Base-by-base conservation (phyloP, 139 green algal species). In the Diplosphaera chodatii region DNA sequence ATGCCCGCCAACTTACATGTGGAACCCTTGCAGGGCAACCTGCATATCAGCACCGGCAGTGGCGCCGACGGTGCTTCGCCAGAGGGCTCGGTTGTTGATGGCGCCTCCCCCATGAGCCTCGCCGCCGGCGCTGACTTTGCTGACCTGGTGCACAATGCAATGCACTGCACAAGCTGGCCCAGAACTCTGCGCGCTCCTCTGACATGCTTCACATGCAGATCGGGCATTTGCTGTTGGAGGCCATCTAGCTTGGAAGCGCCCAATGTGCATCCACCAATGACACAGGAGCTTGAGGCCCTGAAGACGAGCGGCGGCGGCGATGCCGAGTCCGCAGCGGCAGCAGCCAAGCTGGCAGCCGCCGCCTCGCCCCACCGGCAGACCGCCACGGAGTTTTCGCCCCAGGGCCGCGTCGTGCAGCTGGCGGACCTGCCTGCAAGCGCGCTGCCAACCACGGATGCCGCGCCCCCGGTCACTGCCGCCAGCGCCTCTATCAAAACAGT, bases 271-370 rank as follows among this genome's bases (percentile, higher is more conserved):
- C n/a, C n/a, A n/a, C n/a, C n/a, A n/a, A n/a, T n/a, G n/a, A n/a
- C 37, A 18, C 48, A 59, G 48, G 48, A 59, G 48, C 48, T 59
- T 3, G 16, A 59, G 16, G 48, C 48, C 13, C 48, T 59, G 48
- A 59, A 59, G 48, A 59, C 48, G 48, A 59, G 48, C 48, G 48
- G 48, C 48, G 48, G 48, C 48, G 48, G 48, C 48, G 48, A 59
- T 25, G 48, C 48, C 16, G 48, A 23, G 48, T 10, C 13, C 13
- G 48, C 48, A 18, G 48, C 18, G 16, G 25, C 4, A 59, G 8
- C 6, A 10, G 37, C 37, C 10, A 6, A 25, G 48, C 48, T 59
- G 13, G 48, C 48, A 3, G 37, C 37, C 8, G 37, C 37, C 37
- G 37, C 37, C 37, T 48, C 37, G 37, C 37, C 37, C 8, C 6